Evolutionary conservation across 306 rosid species (phyloP), one percentile per base, ranked within the genome.

Genomic region (Dryas drummondii): DNA sequence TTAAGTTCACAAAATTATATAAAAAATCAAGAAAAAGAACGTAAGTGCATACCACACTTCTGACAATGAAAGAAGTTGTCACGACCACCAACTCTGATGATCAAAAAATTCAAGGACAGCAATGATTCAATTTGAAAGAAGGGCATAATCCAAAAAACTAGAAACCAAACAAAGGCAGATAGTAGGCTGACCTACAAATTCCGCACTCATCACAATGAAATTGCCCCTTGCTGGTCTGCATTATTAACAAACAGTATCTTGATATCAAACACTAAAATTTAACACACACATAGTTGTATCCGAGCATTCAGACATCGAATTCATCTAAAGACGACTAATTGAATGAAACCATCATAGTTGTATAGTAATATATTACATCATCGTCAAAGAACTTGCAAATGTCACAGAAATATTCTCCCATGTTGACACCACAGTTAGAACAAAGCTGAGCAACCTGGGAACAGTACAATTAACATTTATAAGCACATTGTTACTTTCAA

Each of bases 131-230:
- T 19, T 42, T 60, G 62, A 65, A 54, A 76, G 42, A 53, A 49
- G 64, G 12, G 27, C 75, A n/a, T 13, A 15, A 66, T 17, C 22
- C 40, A 55, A 61, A 81, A 57, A 70, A 16, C 50, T 32, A 17
- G 48, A 74, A 74, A 45, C 45, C 54, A 72, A 42, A 40, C 52
- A 12, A 61, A 57, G 54, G 70, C n/a, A 60, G 56, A 16, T 32
- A 61, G 45, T 55, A 5, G 42, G 47, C 86, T 71, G 32, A 91
- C 96, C 97, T 89, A 80, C 96, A 89, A 82, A 89, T 89, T 61
- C 90, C 94, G 44, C 96, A 85, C n/a, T 87, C 96, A 17, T 84
- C 80, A 40, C 97, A 91, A 79, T 91, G 97, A 70, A 84, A 91
- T 47, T 87, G 94, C 26, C 59, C 78, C 79, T 87, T 91, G 14